Base-by-base conservation (phyloP, 192 early-diverging fungal species). In the Coemansia erecta region DNA sequence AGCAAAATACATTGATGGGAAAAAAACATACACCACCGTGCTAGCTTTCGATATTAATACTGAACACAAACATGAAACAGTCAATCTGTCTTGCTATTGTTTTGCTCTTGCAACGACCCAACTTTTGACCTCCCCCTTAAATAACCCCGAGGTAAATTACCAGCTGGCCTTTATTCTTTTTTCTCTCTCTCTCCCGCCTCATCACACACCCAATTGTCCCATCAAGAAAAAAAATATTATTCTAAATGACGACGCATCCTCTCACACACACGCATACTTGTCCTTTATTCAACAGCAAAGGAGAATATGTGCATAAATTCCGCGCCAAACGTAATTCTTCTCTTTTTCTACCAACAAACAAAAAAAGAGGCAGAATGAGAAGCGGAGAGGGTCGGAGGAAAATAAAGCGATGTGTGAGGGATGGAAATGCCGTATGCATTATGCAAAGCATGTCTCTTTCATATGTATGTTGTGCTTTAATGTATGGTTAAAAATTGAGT, bases 371-470 rank as follows among this genome's bases (percentile, higher is more conserved):
- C 35, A 37, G 35, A 37, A 37, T 37, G 35, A 37, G 35, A 37
- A 37, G 35, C 35, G 35, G 35, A 37, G 35, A 37, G 35, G 8
- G 35, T 37, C 35, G 35, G 35, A 37, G 35, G 6, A 37, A 37
- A 37, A 37, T 37, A 37, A 24, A 50, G 48, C 28, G 23, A 28
- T 50, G 48, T 50, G 26, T 50, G 23, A 50, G 23, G 26, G 23
- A 28, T 50, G 48, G 23, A 50, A 28, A 28, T 50, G 48, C 48
- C 23, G 26, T 50, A 50, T 50, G 48, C 48, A 50, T 50, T 50
- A 50, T 50, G 48, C 48, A 50, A 50, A 22, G 48, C 48, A 50
- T 50, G 48, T 50, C 48, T 22, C 48, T 50, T 26, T 50, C 23
- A 28, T 50, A 28, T 50, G 26, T 50, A 28, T 50, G 48, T 50